Conservation (phyloP, 257 asterid species). For the Verbascum thapsus region DNA sequence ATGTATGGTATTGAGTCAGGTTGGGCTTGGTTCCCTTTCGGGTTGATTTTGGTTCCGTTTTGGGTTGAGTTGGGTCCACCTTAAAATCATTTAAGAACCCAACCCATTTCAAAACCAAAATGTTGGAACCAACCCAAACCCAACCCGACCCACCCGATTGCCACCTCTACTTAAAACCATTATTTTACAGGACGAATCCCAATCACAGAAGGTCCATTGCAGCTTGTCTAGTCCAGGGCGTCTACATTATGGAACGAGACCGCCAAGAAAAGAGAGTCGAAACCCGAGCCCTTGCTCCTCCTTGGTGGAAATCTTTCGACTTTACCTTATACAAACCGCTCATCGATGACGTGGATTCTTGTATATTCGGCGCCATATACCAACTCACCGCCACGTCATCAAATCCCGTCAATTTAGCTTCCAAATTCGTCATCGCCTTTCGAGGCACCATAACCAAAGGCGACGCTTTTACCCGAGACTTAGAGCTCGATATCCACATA, state of each 20-base stretch:
- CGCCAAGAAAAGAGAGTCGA: conserved; percentile 75
- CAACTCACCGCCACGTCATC: conserved; percentile 42
- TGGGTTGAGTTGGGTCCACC: too few species aligned
- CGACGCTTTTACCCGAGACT: conserved; percentile 66
- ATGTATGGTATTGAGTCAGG: too few species aligned
- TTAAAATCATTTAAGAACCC: too few species aligned
- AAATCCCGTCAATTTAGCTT: conserved; percentile 32
- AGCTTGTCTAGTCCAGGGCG: conserved; percentile 87
- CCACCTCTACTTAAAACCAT: too few species aligned
- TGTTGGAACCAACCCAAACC: too few species aligned
- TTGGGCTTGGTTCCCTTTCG: too few species aligned
- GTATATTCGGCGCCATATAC: conserved; percentile 78
- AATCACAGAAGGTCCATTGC: conserved; percentile 71
- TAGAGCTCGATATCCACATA: conserved; percentile 65
- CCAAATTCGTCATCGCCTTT: conserved; percentile 64
- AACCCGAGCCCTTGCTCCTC: conserved; percentile 75
- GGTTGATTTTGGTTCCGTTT: too few species aligned
- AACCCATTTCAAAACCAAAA: too few species aligned
- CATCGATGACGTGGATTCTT: conserved; percentile 70
- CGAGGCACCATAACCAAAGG: conserved; percentile 90
- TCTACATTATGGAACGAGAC: conserved; percentile 78
- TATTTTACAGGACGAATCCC: conserved; percentile 60
- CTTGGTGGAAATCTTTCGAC: conserved; percentile 78
- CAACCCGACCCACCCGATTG: background rate
- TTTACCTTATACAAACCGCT: conserved; percentile 59